Conservation (phyloP, 2,329 filamentous ascomycete species). For the Sarocladium brachiariae region DNA sequence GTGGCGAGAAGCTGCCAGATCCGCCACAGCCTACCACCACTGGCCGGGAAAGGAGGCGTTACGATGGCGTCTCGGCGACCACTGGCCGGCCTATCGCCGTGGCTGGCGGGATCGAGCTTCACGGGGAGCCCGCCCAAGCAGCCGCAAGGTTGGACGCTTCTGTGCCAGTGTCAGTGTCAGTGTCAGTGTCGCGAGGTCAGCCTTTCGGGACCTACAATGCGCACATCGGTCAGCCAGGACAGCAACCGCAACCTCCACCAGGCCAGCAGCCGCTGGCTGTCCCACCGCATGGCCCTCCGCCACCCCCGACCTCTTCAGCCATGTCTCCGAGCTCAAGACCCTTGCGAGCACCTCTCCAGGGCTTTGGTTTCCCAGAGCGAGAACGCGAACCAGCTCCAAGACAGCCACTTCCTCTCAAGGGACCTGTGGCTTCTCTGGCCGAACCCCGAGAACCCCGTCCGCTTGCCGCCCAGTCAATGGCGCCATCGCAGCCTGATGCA, state of each 20-base stretch:
- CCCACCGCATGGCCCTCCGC: slow-evolving; percentile 14
- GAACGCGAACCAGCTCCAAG: slow-evolving; percentile 31
- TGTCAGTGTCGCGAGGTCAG: slow-evolving; percentile 27
- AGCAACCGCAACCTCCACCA: slow-evolving; percentile 2
- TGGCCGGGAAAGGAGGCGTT: slow-evolving; percentile 43
- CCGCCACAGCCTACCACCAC: slow-evolving; percentile 48
- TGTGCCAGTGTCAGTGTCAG: slow-evolving; percentile 22
- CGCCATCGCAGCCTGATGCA: slow-evolving; percentile 26
- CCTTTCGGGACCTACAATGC: slow-evolving; percentile 37
- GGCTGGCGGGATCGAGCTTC: slow-evolving; percentile 35
- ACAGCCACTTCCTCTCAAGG: slow-evolving; percentile 35
- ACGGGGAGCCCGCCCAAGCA: slow-evolving; percentile 32
- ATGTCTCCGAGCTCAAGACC: slow-evolving; percentile 26
- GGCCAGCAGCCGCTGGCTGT: slow-evolving; percentile 18
- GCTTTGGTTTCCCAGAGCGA: slow-evolving; percentile 39
- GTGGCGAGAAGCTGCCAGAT: slow-evolving; percentile 53
- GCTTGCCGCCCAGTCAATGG: slow-evolving; percentile 26
- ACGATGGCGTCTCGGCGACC: slow-evolving; percentile 29
- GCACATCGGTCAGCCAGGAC: slow-evolving; percentile 4
- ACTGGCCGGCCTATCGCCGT: slow-evolving; percentile 38
- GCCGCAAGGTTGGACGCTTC: slow-evolving; percentile 36
- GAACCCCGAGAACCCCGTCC: slow-evolving; percentile 26
- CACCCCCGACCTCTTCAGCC: slow-evolving; percentile 15
- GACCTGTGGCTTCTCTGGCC: slow-evolving; percentile 20
- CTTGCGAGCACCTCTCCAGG: slow-evolving; percentile 34